Evolutionary conservation across 768 basidiomycete genomes (phyloP).

Genomic region (Pisolithus marmoratus): DNA sequence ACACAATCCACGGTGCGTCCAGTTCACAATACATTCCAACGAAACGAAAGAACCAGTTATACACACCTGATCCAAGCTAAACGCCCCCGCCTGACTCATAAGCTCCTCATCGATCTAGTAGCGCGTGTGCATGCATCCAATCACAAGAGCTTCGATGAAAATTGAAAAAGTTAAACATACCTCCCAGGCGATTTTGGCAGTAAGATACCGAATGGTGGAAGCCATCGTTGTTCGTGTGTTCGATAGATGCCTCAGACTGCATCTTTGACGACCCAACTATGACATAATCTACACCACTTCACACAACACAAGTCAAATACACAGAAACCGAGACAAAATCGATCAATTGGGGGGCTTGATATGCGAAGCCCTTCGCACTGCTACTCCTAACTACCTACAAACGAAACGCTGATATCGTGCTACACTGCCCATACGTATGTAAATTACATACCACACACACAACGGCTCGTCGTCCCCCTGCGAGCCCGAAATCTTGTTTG

Average conservation of each 20-base stretch:
- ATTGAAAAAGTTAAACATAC: slow-evolving; percentile 33
- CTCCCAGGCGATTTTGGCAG: slow-evolving; percentile 73
- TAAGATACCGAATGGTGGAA: slow-evolving; percentile 53
- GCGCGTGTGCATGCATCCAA: background rate
- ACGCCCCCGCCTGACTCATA: slow-evolving; percentile 84
- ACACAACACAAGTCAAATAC: too few relatives aligned
- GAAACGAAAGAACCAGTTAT: background rate
- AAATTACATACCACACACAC: background rate
- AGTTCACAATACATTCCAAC: background rate
- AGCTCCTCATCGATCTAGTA: slow-evolving; percentile 91
- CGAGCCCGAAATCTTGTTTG: too few relatives aligned
- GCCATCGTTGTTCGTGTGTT: too few relatives aligned
- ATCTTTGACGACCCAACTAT: too few relatives aligned
- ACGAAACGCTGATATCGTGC: slow-evolving; percentile 1
- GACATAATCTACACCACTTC: too few relatives aligned
- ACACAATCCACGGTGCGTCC: too few relatives aligned
- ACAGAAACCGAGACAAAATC: background rate
- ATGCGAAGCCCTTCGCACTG: slow-evolving; percentile 38
- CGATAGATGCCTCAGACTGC: too few relatives aligned
- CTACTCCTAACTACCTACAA: background rate
- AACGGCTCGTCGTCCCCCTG: too few relatives aligned
- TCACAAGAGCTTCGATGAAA: background rate
- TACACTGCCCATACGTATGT: background rate
- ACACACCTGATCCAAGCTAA: slow-evolving; percentile 85
- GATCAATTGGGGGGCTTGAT: slow-evolving; percentile 29